A percentile compares a stretch with the other conserved stretches of the same genome.
Evolutionary conservation across 345 rosid species (phyloP).

Genomic region (Pistacia atlantica): DNA sequence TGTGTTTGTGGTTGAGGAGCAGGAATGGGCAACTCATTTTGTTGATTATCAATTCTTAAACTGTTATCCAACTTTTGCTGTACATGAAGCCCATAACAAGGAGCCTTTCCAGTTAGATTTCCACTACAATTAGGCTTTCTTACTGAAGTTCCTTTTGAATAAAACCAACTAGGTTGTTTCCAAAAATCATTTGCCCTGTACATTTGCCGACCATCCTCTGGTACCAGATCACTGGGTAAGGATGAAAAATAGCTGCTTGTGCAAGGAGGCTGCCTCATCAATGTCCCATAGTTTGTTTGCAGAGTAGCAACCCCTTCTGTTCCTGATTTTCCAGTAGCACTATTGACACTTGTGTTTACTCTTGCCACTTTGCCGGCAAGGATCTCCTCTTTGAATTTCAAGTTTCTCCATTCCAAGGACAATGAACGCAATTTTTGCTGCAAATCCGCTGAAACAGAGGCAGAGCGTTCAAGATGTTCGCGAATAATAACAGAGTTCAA

Average conservation of each 20-base stretch:
- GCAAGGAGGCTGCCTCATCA: constrained; percentile 4
- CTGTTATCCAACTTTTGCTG: constrained; percentile 4
- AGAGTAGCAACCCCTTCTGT: constrained; percentile 1
- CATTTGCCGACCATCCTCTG: constrained; percentile 21
- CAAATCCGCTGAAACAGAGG: constrained; percentile 29
- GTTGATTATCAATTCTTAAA: not conserved
- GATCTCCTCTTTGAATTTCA: constrained; percentile 32
- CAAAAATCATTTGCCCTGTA: constrained; percentile 10
- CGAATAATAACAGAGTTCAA: constrained; percentile 29
- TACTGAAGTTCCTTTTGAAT: constrained; percentile 8
- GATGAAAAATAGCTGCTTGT: constrained; percentile 9
- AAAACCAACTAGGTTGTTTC: constrained; percentile 12
- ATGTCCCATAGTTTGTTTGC: constrained; percentile 1
- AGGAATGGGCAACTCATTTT: not conserved
- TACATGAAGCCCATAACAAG: constrained; percentile 17
- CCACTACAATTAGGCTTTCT: constrained; percentile 11
- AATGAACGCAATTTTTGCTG: constrained; percentile 37
- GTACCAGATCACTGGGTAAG: not conserved
- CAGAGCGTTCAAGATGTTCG: constrained; percentile 39
- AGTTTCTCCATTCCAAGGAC: constrained; percentile 31
- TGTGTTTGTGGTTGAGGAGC: constrained; percentile 5
- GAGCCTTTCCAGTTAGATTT: constrained; percentile 11
- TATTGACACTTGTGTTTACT: constrained; percentile 12
- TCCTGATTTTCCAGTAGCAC: constrained; percentile 18
- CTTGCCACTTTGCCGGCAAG: constrained; percentile 24